Percentiles rank a stretch among this genome's conserved stretches.
These are phyloP conservation scores for Nemania serpens DNA, from an alignment of 2,329 filamentous ascomycete species.

Conservation along the genomic window DNA sequence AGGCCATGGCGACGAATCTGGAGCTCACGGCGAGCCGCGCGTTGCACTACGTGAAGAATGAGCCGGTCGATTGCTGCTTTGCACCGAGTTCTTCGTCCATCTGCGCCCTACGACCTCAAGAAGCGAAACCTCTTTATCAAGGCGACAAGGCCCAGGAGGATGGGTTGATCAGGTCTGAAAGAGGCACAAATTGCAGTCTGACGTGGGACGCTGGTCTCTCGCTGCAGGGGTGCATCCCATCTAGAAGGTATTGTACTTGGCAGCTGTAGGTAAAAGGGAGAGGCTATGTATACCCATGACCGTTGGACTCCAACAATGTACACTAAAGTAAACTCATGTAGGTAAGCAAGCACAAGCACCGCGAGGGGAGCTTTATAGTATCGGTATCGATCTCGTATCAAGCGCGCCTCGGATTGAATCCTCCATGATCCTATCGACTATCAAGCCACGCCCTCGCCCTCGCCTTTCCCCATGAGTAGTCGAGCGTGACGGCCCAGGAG, in stretches of 20 bases:
- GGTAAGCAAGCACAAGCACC: conserved; percentile 9
- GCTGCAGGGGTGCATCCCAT: conserved; percentile 15
- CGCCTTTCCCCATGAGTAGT: conserved; percentile 3
- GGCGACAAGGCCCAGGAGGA: conserved; percentile 4
- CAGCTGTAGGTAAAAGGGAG: neutral
- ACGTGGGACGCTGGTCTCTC: conserved; percentile 21
- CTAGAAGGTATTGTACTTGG: neutral
- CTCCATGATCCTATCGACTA: neutral
- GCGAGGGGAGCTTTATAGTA: too few relatives aligned
- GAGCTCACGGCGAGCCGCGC: neutral
- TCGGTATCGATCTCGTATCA: neutral
- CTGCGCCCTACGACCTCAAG: conserved; percentile 1
- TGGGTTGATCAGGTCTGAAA: conserved; percentile 23
- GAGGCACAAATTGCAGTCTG: conserved; percentile 22
- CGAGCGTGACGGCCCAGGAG: neutral
- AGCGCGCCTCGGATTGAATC: conserved; percentile 6
- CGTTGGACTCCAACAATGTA: neutral
- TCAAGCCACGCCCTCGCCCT: neutral
- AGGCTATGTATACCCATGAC: neutral
- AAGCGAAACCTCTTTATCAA: conserved; percentile 17
- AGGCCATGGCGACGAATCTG: conserved; percentile 19
- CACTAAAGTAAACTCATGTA: conserved; percentile 14
- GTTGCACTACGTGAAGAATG: conserved; percentile 9
- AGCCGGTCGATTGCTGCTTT: neutral
- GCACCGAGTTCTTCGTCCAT: neutral